phyloP scores from a whole-genome alignment of 2,329 filamentous ascomycete species.

The Mycosphaerelloides madeirae region DNA sequence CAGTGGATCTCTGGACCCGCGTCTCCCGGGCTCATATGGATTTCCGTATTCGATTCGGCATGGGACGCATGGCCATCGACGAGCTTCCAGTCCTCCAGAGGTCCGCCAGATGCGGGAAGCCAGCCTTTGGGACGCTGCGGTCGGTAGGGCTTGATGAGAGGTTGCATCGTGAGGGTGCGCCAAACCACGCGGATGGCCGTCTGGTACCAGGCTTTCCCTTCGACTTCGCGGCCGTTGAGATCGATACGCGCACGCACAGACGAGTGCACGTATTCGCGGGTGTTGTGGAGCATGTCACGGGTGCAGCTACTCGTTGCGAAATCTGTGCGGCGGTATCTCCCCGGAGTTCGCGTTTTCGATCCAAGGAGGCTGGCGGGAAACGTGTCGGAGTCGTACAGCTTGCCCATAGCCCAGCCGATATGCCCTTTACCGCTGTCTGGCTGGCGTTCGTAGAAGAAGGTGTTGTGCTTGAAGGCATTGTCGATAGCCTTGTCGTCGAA shows the following conservation, averaged over 20 bases:
- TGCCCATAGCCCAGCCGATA: constrained; percentile 31
- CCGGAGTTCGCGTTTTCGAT: constrained; percentile 25
- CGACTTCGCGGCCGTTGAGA: constrained; percentile 27
- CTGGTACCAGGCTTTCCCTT: constrained; percentile 23
- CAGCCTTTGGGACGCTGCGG: constrained; percentile 21
- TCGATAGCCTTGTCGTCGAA: constrained; percentile 33
- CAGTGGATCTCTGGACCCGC: constrained; percentile 21
- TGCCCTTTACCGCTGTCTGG: constrained; percentile 13
- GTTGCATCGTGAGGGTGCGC: constrained; percentile 18
- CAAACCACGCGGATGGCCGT: constrained; percentile 13
- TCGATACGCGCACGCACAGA: constrained; percentile 33
- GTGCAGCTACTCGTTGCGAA: constrained; percentile 25
- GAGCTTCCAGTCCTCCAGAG: constrained; percentile 30
- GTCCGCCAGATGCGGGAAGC: constrained; percentile 16
- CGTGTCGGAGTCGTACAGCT: constrained; percentile 32
- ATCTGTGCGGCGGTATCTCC: constrained; percentile 28
- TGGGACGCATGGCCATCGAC: constrained; percentile 27
- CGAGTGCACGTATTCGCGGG: constrained; percentile 34
- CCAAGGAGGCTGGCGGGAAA: constrained; percentile 32
- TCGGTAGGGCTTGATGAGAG: constrained; percentile 15
- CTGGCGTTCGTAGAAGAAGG: constrained; percentile 20
- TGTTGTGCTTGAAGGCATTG: constrained; percentile 25
- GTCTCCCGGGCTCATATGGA: constrained; percentile 20
- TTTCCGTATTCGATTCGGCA: constrained; percentile 17
- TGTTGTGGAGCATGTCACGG: constrained; percentile 24